Base-by-base conservation (phyloP, 176 grass and related monocot species). In the Triticum dicoccoides region DNA sequence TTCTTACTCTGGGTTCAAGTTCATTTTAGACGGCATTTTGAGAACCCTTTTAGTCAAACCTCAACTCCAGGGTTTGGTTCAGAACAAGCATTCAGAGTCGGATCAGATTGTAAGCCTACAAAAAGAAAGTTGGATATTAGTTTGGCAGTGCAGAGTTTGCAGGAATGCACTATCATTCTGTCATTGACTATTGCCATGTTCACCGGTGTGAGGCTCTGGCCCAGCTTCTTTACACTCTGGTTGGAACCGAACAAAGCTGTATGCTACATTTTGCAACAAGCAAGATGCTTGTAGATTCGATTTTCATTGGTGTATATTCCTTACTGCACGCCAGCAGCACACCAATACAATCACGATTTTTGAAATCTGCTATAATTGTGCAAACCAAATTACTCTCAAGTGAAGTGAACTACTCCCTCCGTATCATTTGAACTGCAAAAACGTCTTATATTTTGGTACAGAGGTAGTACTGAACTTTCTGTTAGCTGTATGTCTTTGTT, bases 281-380 rank as follows among this genome's bases (percentile, higher is more conserved):
- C 73, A 21, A 73, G 12, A 41, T 20, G 52, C 73, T 73, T 61
- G 24, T 88, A 70, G 25, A 70, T 83, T 44, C 49, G 8, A 61
- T 20, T 23, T 62, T 73, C 44, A 74, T 84, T 75, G 20, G 12
- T 39, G 51, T 81, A 81, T 11, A 62, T 89, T 74, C 58, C 45
- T 77, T 84, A 25, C 27, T 23, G 54, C 51, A 51, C 65, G 11
- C n/a, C 24, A 77, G 76, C 24, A 77, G 76, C 52, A 84, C 13
- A 27, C 51, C 42, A 4, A 6, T 87, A 45, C 41, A 17, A 84
- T n/a, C 18, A 64, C 11, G 65, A 24, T 54, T 69, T 83, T 74
- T 14, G 32, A 74, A 59, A 69, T 77, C 44, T 70, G 51, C 76
- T 45, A 61, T 90, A 54, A 66, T 63, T 87, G n/a, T 30, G 39